Evolutionary conservation across 2,329 filamentous ascomycete genomes (phyloP).

Genomic region (Magnaporthiopsis rhizophila): DNA sequence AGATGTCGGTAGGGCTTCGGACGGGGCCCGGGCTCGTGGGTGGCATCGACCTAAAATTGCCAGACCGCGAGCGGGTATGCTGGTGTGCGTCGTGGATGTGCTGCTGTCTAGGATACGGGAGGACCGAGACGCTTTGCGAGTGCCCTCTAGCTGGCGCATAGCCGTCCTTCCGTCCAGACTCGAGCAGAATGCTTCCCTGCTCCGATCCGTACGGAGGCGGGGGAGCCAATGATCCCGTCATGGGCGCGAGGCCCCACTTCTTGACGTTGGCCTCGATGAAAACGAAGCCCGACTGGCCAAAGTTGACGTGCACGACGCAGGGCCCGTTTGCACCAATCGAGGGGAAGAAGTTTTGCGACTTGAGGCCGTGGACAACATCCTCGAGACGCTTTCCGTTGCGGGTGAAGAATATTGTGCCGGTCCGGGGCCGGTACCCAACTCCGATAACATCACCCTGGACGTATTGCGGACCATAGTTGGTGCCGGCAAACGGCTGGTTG

Average conservation of each 20-base stretch:
- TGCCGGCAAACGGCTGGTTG: slow-evolving; percentile 83
- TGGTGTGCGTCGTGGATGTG: slow-evolving; percentile 42
- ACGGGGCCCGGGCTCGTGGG: slow-evolving; percentile 84
- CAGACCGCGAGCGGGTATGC: slow-evolving; percentile 68
- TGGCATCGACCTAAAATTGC: slow-evolving; percentile 66
- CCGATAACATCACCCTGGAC: slow-evolving; percentile 95
- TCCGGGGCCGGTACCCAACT: slow-evolving; percentile 88
- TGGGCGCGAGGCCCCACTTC: slow-evolving; percentile 96
- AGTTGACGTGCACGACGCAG: slow-evolving; percentile 89
- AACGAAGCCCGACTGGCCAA: slow-evolving; percentile 95
- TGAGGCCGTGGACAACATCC: slow-evolving; percentile 86
- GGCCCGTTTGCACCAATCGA: slow-evolving; percentile 95
- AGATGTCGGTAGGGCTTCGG: slow-evolving; percentile 91
- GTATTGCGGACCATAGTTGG: slow-evolving; percentile 72
- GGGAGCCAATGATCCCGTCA: slow-evolving; percentile 89
- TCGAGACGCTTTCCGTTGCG: slow-evolving; percentile 96
- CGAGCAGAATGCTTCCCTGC: slow-evolving; percentile 90
- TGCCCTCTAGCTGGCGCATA: slow-evolving; percentile 34
- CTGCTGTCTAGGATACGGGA: slow-evolving; percentile 29
- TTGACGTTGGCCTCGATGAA: slow-evolving; percentile 99
- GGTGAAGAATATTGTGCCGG: slow-evolving; percentile 94
- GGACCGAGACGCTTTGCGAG: slow-evolving; percentile 39
- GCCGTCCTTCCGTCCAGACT: slow-evolving; percentile 65
- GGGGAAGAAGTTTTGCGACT: slow-evolving; percentile 94
- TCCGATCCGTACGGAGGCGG: slow-evolving; percentile 96